Evolutionary conservation across 2,329 filamentous ascomycete genomes (phyloP).

Genomic region (Blumeria hordei): DNA sequence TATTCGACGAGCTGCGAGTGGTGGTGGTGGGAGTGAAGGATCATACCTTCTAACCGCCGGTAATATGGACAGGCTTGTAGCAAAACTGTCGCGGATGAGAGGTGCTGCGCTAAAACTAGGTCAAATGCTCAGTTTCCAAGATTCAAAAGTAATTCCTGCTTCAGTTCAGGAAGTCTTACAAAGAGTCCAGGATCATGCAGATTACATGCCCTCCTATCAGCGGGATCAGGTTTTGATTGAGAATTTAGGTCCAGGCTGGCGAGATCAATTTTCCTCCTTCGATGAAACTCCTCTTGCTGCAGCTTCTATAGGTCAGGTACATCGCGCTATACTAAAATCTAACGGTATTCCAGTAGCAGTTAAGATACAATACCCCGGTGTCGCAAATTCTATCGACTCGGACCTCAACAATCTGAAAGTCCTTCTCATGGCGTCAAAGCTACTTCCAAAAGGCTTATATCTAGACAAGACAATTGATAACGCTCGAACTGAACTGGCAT

Average conservation of each 20-base stretch:
- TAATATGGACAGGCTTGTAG: conserved; percentile 83
- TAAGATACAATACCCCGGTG: conserved; percentile 93
- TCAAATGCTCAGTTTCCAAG: conserved; percentile 96
- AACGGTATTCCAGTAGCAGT: conserved; percentile 63
- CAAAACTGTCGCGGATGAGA: conserved; percentile 85
- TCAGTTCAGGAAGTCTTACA: conserved; percentile 77
- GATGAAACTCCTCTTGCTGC: conserved; percentile 84
- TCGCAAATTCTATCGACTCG: conserved; percentile 86
- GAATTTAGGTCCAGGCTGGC: conserved; percentile 69
- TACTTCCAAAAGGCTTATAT: conserved; percentile 78
- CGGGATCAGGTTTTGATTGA: conserved; percentile 57
- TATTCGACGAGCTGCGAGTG: conserved; percentile 48
- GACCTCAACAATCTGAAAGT: conserved; percentile 85
- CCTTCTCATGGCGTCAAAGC: conserved; percentile 67
- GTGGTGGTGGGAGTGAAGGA: conserved; percentile 34
- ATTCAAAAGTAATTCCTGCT: conserved; percentile 77
- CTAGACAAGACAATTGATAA: conserved; percentile 96
- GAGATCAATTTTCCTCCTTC: conserved; percentile 59
- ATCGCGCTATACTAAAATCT: conserved; percentile 56
- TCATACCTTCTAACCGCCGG: conserved; percentile 69
- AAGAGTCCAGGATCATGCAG: conserved; percentile 82
- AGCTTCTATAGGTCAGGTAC: conserved; percentile 91
- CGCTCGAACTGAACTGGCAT: conserved; percentile 69
- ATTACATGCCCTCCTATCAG: conserved; percentile 94
- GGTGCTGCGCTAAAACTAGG: conserved; percentile 92